phyloP scores from a whole-genome alignment of 371 early-diverging fungal species.

The Syncephalastrum sp. region DNA sequence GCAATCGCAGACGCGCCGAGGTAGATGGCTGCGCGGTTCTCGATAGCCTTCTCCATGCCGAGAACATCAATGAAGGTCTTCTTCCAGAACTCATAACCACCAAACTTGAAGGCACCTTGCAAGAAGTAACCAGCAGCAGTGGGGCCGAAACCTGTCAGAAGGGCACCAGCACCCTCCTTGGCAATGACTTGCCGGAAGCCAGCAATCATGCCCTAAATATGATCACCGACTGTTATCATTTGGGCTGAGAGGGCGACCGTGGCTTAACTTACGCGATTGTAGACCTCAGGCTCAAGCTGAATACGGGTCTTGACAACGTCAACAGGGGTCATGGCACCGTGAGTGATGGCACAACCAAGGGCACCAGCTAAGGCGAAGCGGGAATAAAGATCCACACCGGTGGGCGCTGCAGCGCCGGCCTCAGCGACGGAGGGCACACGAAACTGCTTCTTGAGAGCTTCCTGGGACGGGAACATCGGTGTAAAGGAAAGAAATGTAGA shows the following conservation, averaged over 20 bases:
- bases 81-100: constrained; percentile 85
- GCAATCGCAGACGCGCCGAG: constrained; percentile 82
- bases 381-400: constrained; percentile 65
- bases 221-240: not conserved
- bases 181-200: constrained; percentile 66
- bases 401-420: constrained; percentile 22
- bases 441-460: not conserved
- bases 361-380: constrained; percentile 78
- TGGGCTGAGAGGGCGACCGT: not conserved
- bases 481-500: constrained; percentile 5
- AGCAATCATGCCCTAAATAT: constrained; percentile 43
- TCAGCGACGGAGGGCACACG: not conserved
- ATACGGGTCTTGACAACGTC: constrained; percentile 70
- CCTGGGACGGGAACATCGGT: not conserved
- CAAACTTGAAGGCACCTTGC: constrained; percentile 89
- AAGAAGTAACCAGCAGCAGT: constrained; percentile 86
- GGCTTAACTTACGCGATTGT: constrained; percentile 51
- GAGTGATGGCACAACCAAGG: constrained; percentile 52
- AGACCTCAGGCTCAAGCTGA: constrained; percentile 61
- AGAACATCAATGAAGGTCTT: constrained; percentile 61
- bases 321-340: constrained; percentile 44
- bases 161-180: constrained; percentile 65
- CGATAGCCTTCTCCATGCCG: constrained; percentile 73
- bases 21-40: constrained; percentile 77
- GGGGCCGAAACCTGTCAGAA: constrained; percentile 79